Percentiles rank a stretch among this genome's conserved stretches.
phyloP scores from a whole-genome alignment of 2,329 filamentous ascomycete genomes.

The Talaromyces sp. region DNA sequence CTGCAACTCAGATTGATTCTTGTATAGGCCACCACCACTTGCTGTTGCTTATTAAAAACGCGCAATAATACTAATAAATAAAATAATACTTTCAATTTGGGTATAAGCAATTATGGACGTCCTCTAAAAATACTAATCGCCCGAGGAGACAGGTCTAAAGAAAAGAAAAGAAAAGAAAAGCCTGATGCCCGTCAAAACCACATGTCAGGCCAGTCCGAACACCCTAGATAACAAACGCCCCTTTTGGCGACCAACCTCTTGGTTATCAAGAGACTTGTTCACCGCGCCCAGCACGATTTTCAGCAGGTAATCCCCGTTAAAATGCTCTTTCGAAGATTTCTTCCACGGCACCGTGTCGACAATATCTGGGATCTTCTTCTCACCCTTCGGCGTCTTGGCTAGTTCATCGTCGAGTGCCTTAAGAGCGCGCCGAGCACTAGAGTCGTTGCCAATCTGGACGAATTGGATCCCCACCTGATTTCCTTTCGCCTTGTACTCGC shows the following conservation, averaged over 20 bases:
- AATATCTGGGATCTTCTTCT: conserved; percentile 64
- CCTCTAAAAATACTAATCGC: not conserved
- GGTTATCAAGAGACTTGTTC: conserved; percentile 59
- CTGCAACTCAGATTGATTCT: too few relatives aligned
- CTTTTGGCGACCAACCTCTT: conserved; percentile 12
- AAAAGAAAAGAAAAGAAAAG: not conserved
- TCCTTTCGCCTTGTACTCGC: conserved; percentile 63
- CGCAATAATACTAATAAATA: not conserved
- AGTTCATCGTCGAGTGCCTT: conserved; percentile 72
- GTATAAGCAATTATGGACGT: not conserved
- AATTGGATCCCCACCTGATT: conserved; percentile 93
- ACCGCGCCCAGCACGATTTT: conserved; percentile 81
- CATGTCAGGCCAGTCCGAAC: not conserved
- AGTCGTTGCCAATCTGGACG: conserved; percentile 83
- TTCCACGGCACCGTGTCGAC: conserved; percentile 83
- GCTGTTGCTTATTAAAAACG: too few relatives aligned
- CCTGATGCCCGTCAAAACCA: too few relatives aligned
- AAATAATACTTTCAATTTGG: not conserved
- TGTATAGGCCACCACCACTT: too few relatives aligned
- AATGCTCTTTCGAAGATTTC: conserved; percentile 39
- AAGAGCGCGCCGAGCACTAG: conserved; percentile 60
- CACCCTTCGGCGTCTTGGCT: conserved; percentile 37
- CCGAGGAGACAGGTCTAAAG: not conserved
- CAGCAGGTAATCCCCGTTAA: conserved; percentile 68
- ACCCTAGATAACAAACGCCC: not conserved